Percentiles rank a stretch among this genome's conserved stretches.
These are phyloP conservation scores for Penicillium sp. DNA, from an alignment of 2,329 filamentous ascomycete genomes.

Conservation along the genomic window DNA sequence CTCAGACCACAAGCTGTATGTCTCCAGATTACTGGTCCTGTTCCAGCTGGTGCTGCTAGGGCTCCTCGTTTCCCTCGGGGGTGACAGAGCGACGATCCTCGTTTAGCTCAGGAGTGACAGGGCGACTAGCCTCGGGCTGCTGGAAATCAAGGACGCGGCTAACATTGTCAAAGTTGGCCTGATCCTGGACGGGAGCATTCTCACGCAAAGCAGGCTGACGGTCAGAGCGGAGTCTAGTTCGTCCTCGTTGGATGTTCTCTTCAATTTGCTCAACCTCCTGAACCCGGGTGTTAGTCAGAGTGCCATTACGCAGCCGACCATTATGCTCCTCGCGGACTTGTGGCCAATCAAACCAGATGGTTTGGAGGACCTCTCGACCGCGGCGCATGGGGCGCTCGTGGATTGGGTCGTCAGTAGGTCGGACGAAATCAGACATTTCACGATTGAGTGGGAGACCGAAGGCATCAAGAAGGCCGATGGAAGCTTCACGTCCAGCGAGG, in stretches of 20 bases:
- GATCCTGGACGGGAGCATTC: background rate
- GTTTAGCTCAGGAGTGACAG: background rate
- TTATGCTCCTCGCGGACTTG: background rate
- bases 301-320: background rate
- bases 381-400: background rate
- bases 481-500: background rate
- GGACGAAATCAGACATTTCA: background rate
- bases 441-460: background rate
- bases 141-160: background rate
- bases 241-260: background rate
- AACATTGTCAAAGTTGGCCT: background rate
- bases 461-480: background rate
- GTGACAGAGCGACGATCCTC: background rate
- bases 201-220: background rate
- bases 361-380: background rate
- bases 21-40: background rate
- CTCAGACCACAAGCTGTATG: no score
- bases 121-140: background rate
- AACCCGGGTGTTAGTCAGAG: background rate
- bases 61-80: background rate
- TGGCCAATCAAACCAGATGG: background rate
- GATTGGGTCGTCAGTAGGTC: background rate
- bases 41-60: background rate
- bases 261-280: background rate
- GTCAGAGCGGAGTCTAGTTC: background rate